A percentile compares a stretch with the other conserved stretches of the same genome.
These are phyloP conservation scores for Pichia ethanolica DNA, from an alignment of 805 yeast species.

Conservation along the genomic window DNA sequence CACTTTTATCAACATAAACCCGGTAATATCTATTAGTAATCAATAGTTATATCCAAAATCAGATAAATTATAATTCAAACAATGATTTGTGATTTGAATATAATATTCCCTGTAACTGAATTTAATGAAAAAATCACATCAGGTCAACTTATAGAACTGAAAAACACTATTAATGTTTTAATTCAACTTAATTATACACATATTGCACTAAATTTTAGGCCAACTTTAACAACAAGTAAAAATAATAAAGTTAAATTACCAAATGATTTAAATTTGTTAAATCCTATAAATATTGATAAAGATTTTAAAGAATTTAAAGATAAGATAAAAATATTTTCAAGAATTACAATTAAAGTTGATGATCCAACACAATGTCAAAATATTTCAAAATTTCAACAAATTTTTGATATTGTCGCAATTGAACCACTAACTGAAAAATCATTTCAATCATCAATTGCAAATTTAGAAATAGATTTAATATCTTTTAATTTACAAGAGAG, in stretches of 20 bases:
- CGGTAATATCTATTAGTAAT: too few species aligned
- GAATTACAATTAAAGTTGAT: conserved; percentile 69
- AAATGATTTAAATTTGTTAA: conserved; percentile 28
- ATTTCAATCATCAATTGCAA: conserved; percentile 63
- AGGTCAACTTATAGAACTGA: conserved; percentile 37
- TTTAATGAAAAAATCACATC: conserved; percentile 37
- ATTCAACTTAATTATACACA: conserved; percentile 64
- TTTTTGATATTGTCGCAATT: conserved; percentile 76
- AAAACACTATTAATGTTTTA: conserved; percentile 44
- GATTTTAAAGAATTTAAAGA: conserved; percentile 30
- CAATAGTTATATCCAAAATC: too few species aligned
- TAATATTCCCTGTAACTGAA: conserved; percentile 59
- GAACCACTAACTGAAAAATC: conserved; percentile 77
- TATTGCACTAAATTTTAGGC: conserved; percentile 60
- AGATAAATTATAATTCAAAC: too few species aligned
- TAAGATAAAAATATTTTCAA: conserved; percentile 45
- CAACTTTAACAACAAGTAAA: conserved; percentile 18
- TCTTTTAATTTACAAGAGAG: conserved; percentile 61
- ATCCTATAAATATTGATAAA: conserved; percentile 34
- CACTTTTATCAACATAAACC: too few species aligned
- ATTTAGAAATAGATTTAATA: conserved; percentile 74
- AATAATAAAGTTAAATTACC: conserved; percentile 50
- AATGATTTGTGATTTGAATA: conserved; percentile 61
- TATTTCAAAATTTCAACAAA: conserved; percentile 33
- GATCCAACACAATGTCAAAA: conserved; percentile 74